Base-by-base conservation (phyloP, 2,329 filamentous ascomycete genomes). In the Penicillium sp. region DNA sequence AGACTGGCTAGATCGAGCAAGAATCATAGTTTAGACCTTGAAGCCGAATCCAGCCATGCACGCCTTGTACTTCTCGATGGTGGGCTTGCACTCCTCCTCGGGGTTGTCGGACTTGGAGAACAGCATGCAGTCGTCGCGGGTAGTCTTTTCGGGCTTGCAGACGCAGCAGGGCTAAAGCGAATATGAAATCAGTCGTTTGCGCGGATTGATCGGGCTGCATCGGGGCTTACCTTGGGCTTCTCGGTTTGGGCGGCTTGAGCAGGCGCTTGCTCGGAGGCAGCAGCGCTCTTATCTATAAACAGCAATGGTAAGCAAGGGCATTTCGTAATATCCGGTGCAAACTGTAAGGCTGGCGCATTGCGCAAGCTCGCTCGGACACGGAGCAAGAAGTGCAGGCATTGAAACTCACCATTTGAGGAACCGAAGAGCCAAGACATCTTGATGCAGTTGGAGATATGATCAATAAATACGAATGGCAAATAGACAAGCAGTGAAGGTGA, bases 41-140 rank as follows among this genome's bases (percentile, higher is more conserved):
- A 96, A 99, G 14, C 94, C 94, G 69, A 89, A 97, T 10, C 91
- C 89, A 54, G 87, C 86, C 94, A 99, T 97, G 76, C 94, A 99
- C 64, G 78, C 86, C 78, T 86, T 88, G 80, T 99, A 99, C 71
- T 90, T 86, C 27, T 91, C 85, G 60, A 99, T 89, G 59, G 91
- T 83, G 47, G 87, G 83, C 75, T 87, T 83, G 82, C 94, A 99
- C 68, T 95, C 92, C 67, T 90, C 84, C 10, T 68, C 62, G 38
- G 94, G 91, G 71, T 97, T 89, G 69, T 87, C 83, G 57, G 90
- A 83, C 59, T 85, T 92, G 52, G 91, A 96, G 80, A 97, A 97
- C 53, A 99, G 89, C 93, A 99, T 97, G 82, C 94, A 99, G 77
- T 99, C 92, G 79, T 99, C 94, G 60, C 94, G 91, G 65, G 84